phyloP scores from a whole-genome alignment of 148 eudicot genomes.

The Rhododendron vialii region DNA sequence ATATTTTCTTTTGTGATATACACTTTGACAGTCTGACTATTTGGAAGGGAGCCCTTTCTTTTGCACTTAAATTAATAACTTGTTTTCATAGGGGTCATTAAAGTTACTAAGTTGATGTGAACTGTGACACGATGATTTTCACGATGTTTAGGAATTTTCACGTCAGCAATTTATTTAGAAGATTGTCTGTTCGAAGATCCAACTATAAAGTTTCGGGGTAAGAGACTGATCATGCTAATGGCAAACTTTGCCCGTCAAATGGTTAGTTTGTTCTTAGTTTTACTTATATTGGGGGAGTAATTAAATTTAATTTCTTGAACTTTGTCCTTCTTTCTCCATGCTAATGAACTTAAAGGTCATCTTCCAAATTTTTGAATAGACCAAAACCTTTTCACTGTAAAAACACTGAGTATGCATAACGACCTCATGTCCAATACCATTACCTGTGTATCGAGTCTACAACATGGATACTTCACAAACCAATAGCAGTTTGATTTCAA shows the following conservation, averaged over 20 bases:
- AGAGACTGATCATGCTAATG: constrained; percentile 6
- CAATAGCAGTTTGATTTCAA: neutral
- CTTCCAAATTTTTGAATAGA: neutral
- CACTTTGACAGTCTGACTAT: neutral
- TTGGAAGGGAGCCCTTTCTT: neutral
- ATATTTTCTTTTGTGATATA: neutral
- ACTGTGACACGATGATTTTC: constrained; percentile 9
- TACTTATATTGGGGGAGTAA: neutral
- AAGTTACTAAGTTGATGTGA: neutral
- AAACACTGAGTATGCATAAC: neutral
- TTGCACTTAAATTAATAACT: neutral
- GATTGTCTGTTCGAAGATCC: constrained; percentile 93
- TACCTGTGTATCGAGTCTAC: neutral
- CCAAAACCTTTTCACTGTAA: neutral
- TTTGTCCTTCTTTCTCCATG: neutral
- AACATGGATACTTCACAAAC: neutral
- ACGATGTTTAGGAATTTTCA: constrained; percentile 50
- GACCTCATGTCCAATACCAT: neutral
- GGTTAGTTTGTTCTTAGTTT: neutral
- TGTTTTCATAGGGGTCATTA: constrained; percentile 1
- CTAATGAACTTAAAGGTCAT: neutral
- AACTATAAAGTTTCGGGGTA: constrained; percentile 83
- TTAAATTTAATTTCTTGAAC: neutral
- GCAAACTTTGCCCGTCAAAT: no score
- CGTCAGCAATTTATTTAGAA: constrained; percentile 60